Evolutionary conservation across 2,329 filamentous ascomycete genomes (phyloP).

Genomic region (Amesomyces nigricolor): DNA sequence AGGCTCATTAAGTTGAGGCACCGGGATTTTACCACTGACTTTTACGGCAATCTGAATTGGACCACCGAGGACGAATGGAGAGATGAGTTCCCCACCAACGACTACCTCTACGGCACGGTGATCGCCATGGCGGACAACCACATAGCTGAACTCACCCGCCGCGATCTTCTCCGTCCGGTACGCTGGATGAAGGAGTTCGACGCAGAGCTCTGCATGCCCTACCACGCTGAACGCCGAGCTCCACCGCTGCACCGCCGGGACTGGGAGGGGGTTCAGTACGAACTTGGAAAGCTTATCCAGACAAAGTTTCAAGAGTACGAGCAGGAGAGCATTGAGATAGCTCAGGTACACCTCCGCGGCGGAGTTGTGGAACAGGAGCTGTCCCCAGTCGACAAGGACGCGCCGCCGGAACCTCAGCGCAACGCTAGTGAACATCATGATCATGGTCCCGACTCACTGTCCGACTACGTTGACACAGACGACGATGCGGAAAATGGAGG

Average conservation of each 20-base stretch:
- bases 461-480: background rate
- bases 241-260: background rate
- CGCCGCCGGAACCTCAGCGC: background rate
- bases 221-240: background rate
- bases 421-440: too few relatives aligned
- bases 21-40: background rate
- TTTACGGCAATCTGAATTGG: background rate
- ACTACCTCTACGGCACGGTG: conserved; percentile 7
- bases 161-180: background rate
- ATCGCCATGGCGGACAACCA: conserved; percentile 8
- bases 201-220: conserved; percentile 1
- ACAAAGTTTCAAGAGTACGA: background rate
- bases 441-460: too few relatives aligned
- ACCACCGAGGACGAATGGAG: background rate
- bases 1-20: background rate
- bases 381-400: background rate
- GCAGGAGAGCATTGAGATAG: background rate
- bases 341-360: background rate
- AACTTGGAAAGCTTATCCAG: background rate
- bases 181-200: conserved; percentile 3
- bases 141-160: background rate
- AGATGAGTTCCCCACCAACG: background rate
- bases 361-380: background rate
- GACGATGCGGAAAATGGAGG: background rate
- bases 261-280: background rate